Evolutionary conservation across 495 filamentous ascomycete species (phyloP).

Genomic region (Cercophora newfieldiana): DNA sequence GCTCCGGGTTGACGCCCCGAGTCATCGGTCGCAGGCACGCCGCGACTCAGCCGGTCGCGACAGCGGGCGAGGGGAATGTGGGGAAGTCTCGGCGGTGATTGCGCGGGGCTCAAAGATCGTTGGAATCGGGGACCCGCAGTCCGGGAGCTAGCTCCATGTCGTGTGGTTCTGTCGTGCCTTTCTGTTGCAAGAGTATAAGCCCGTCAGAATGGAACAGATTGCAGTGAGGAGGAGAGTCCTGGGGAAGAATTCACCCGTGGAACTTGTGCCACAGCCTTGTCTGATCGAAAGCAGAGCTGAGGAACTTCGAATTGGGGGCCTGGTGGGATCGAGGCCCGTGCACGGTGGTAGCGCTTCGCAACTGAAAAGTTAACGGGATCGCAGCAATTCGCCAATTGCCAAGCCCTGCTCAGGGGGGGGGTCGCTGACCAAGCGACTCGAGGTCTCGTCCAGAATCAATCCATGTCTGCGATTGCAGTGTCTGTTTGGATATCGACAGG

Average conservation of each 20-base stretch:
- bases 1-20: constrained; percentile 3
- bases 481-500: too few relatives aligned
- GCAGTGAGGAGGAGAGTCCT: neutral
- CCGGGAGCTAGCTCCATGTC: neutral
- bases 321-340: neutral
- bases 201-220: neutral
- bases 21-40: neutral
- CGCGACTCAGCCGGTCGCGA: constrained; percentile 1
- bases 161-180: neutral
- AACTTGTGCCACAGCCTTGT: constrained; percentile 4
- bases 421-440: too few relatives aligned
- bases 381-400: neutral
- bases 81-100: constrained; percentile 2
- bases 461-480: too few relatives aligned
- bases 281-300: constrained; percentile 6
- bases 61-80: neutral
- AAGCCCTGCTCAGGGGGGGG: too few relatives aligned
- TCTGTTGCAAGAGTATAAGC: neutral
- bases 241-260: neutral
- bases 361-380: neutral
- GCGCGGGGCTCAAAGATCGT: constrained; percentile 1
- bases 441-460: too few relatives aligned
- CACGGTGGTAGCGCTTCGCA: neutral
- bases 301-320: too few relatives aligned
- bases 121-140: neutral